These are phyloP conservation scores for Plasmodium chabaudi DNA, from an alignment of 169 alveolate species.

Conservation along the genomic window DNA sequence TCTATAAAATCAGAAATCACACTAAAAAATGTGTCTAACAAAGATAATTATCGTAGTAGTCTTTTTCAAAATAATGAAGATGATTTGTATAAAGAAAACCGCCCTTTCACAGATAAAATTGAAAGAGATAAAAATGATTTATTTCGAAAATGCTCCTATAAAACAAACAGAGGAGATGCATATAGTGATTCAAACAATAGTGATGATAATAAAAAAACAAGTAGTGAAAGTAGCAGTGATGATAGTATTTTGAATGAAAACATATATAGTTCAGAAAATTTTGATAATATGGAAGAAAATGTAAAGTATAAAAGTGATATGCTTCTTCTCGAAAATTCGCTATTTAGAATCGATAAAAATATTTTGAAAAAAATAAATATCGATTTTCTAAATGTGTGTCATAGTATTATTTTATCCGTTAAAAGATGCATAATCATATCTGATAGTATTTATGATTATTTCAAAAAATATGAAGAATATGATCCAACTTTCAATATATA, in stretches of 20 bases:
- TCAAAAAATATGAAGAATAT: conserved; percentile 27
- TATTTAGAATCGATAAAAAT: conserved; percentile 22
- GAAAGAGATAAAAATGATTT: not conserved
- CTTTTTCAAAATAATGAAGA: no score
- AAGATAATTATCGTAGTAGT: not conserved
- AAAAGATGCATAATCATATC: conserved; percentile 61
- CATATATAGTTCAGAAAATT: not conserved
- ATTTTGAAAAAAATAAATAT: conserved; percentile 24
- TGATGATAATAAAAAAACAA: not conserved
- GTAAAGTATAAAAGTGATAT: conserved; percentile 10
- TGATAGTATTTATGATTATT: conserved; percentile 23
- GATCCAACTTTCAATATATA: conserved; percentile 54
- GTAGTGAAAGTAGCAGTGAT: not conserved
- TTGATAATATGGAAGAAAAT: not conserved
- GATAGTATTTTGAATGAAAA: not conserved
- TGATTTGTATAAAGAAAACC: no score
- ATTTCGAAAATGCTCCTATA: not conserved
- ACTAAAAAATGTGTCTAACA: no score
- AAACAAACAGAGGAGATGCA: not conserved
- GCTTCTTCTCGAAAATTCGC: conserved; percentile 72
- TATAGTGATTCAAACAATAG: not conserved
- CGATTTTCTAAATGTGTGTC: conserved; percentile 50
- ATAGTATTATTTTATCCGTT: conserved; percentile 21
- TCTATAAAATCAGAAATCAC: not conserved
- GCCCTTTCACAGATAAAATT: no score